A percentile compares a stretch with the other conserved stretches of the same genome.
Conservation (phyloP, 2,329 filamentous ascomycete genomes). For the Ustilaginoidea virens region DNA sequence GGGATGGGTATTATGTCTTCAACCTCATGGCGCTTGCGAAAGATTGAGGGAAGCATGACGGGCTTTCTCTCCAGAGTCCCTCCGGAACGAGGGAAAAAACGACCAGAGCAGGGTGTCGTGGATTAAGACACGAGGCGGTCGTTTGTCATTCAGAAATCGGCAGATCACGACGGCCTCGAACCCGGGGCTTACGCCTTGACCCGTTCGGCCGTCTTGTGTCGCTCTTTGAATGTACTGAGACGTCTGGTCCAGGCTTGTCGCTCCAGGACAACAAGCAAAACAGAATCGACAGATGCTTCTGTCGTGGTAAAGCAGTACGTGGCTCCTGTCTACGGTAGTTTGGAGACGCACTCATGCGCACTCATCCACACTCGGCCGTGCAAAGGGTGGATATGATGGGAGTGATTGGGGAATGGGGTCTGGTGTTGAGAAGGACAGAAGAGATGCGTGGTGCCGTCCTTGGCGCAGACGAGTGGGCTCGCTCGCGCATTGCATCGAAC, state of each 20-base stretch:
- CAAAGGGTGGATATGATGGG: slow-evolving; percentile 1
- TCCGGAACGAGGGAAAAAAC: slow-evolving; percentile 1
- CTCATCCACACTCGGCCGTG: slow-evolving; percentile 1
- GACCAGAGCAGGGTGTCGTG: background rate
- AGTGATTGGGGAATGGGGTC: background rate
- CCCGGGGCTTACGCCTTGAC: no score
- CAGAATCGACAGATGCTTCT: background rate
- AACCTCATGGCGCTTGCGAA: slow-evolving; percentile 29
- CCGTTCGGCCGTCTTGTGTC: no score
- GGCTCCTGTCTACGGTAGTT: background rate
- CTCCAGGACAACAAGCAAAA: no score
- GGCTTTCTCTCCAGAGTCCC: background rate
- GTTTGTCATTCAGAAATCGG: background rate
- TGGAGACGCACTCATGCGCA: background rate
- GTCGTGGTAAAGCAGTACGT: background rate
- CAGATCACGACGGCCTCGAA: no score
- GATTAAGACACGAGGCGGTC: background rate
- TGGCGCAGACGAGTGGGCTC: slow-evolving; percentile 1
- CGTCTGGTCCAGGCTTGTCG: no score
- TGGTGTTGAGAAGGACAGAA: background rate
- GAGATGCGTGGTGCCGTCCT: background rate
- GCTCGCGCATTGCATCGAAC: no score
- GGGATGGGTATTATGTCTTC: slow-evolving; percentile 28
- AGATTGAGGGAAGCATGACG: slow-evolving; percentile 20
- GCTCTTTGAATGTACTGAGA: no score